phyloP scores from a whole-genome alignment of 441 rosid genomes.

The Rhodomyrtus psidioides region DNA sequence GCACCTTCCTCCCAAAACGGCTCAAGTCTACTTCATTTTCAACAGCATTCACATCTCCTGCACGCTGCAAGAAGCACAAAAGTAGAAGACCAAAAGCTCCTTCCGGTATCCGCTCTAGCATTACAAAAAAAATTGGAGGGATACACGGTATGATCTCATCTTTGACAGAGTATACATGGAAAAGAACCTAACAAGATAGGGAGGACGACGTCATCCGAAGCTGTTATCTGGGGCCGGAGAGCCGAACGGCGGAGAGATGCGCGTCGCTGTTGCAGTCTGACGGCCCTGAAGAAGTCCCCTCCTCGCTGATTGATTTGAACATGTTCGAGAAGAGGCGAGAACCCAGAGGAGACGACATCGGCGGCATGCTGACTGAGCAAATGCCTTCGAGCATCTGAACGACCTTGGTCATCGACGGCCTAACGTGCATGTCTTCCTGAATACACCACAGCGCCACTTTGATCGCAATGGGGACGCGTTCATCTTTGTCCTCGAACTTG shows the following conservation, averaged over 20 bases:
- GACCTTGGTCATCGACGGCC: constrained; percentile 10
- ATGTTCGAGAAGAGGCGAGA: neutral
- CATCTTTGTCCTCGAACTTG: neutral
- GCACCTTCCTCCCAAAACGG: neutral
- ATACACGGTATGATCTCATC: neutral
- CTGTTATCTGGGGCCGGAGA: constrained; percentile 4
- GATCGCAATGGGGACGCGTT: neutral
- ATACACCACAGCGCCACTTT: constrained; percentile 11
- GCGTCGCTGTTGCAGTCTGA: neutral
- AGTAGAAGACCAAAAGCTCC: neutral
- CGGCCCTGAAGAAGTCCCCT: constrained; percentile 3
- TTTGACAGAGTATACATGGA: neutral
- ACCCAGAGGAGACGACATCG: neutral
- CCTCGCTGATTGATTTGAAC: neutral
- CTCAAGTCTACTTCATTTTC: neutral
- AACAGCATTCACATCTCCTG: neutral
- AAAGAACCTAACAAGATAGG: neutral
- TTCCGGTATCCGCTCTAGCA: neutral
- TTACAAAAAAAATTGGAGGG: neutral
- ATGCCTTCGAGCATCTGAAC: constrained; percentile 15
- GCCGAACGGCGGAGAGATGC: neutral
- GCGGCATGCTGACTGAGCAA: neutral
- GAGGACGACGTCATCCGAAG: neutral
- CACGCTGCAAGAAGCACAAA: neutral
- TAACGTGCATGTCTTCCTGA: constrained; percentile 5